phyloP scores from a whole-genome alignment of 192 early-diverging fungal species.

The Mortierella alpina region DNA sequence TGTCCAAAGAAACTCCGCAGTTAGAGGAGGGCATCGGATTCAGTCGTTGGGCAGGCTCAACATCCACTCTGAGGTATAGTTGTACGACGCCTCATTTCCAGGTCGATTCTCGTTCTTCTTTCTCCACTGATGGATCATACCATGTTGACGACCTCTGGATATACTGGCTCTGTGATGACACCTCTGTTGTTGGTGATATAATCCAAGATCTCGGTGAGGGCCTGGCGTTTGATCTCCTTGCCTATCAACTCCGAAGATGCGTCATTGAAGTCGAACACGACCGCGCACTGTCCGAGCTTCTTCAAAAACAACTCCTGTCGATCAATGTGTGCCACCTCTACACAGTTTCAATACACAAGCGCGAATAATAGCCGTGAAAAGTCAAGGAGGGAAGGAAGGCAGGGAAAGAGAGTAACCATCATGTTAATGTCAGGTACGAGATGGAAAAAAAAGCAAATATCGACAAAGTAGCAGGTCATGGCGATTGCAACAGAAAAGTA shows the following conservation, averaged over 20 bases:
- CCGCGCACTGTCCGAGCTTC: slow-evolving; percentile 92
- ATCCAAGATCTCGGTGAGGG: slow-evolving; percentile 91
- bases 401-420: neutral
- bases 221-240: slow-evolving; percentile 96
- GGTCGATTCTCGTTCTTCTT: too few relatives aligned
- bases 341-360: neutral
- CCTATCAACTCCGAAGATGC: slow-evolving; percentile 86
- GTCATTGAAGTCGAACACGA: slow-evolving; percentile 97
- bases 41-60: neutral
- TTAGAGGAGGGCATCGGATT: neutral
- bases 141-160: slow-evolving; percentile 95
- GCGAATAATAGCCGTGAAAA: slow-evolving; percentile 6
- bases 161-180: slow-evolving; percentile 89
- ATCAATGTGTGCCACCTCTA: slow-evolving; percentile 83
- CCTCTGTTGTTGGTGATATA: slow-evolving; percentile 92
- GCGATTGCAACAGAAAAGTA: neutral
- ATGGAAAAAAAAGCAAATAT: neutral
- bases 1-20: neutral
- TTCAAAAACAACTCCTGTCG: slow-evolving; percentile 89
- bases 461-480: neutral
- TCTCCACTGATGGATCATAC: slow-evolving; percentile 57
- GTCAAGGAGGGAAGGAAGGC: slow-evolving; percentile 1
- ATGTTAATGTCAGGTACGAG: slow-evolving; percentile 6
- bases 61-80: neutral
- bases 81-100: neutral